Base-by-base conservation (phyloP, 257 asterid species). In the Catharanthus roseus region DNA sequence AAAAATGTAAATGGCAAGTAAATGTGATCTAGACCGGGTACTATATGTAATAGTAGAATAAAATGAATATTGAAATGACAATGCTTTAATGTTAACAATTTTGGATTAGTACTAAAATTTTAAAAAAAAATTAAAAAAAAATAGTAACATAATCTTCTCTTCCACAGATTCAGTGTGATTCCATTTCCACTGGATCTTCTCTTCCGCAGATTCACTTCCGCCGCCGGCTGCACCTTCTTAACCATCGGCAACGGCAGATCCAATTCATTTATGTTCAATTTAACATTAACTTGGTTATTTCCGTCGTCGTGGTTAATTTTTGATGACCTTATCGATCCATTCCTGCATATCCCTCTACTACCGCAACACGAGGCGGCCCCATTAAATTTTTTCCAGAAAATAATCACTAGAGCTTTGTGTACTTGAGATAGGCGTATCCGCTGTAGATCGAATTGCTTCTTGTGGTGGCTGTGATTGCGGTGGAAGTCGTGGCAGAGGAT, bases 171-270 rank as follows among this genome's bases (percentile, higher is more conserved):
- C n/a, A n/a, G n/a, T n/a, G n/a, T n/a, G n/a, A n/a, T n/a, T n/a
- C n/a, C n/a, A n/a, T n/a, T 42, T 45, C 83, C 89, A 66, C 84
- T 79, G 47, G 79, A 80, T 78, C 98, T 85, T 50, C 98, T 87
- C 84, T 85, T 87, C 98, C 98, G 90, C 3, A 92, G 69, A 77
- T 82, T 90, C 47, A 73, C 85, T 82, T 85, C 95, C n/a, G 60
- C 33, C 28, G 75, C 66, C 74, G 74, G 71, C 72, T 81, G 79
- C 78, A 18, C 82, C 81, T 75, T 82, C 77, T 83, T 87, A 71
- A 86, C 85, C 77, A 92, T 97, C 80, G 98, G 98, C 79, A 92
- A 77, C 57, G 97, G 98, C 72, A 97, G 98, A 87, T 92, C 98
- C 87, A 92, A 68, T 67, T 82, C 89, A 38, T 68, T 74, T 44